Evolutionary conservation across 495 filamentous ascomycete species (phyloP).

Genomic region (Chaetomidium leptoderma): DNA sequence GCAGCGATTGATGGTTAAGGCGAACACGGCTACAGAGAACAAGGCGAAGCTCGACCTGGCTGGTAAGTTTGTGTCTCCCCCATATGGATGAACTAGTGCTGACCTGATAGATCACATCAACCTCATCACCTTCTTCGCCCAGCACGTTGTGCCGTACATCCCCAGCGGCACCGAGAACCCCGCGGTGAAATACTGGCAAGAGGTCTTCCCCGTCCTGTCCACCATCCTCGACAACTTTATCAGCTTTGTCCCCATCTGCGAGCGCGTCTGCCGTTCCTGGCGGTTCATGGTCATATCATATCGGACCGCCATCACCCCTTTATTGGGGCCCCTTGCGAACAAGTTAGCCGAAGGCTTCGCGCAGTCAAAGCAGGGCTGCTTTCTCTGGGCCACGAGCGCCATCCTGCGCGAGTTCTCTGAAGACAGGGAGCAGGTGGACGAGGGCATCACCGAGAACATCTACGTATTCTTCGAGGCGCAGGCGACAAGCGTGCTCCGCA

Average conservation of each 20-base stretch:
- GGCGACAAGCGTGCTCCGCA: slow-evolving; percentile 76
- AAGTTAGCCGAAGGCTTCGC: slow-evolving; percentile 82
- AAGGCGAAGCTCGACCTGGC: slow-evolving; percentile 76
- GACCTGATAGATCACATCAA: slow-evolving; percentile 69
- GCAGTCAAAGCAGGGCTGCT: slow-evolving; percentile 85
- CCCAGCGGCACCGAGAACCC: slow-evolving; percentile 71
- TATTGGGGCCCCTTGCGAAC: slow-evolving; percentile 79
- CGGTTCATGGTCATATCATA: slow-evolving; percentile 94
- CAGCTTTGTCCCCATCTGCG: slow-evolving; percentile 78
- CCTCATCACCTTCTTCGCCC: slow-evolving; percentile 82
- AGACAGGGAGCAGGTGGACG: slow-evolving; percentile 77
- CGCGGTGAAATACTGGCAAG: slow-evolving; percentile 91
- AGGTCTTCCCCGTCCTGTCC: slow-evolving; percentile 81
- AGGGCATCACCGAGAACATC: slow-evolving; percentile 77
- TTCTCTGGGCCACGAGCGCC: slow-evolving; percentile 93
- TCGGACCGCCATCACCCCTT: slow-evolving; percentile 77
- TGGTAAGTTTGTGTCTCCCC: slow-evolving; percentile 50
- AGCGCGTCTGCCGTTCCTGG: slow-evolving; percentile 92
- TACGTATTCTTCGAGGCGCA: slow-evolving; percentile 95
- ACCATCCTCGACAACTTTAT: slow-evolving; percentile 82
- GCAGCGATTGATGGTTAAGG: slow-evolving; percentile 76
- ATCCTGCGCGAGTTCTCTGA: slow-evolving; percentile 93
- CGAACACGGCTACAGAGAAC: slow-evolving; percentile 77
- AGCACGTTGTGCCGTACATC: slow-evolving; percentile 73
- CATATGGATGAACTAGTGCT: slow-evolving; percentile 4